Percentiles rank a stretch among this genome's conserved stretches.
Evolutionary conservation across 2,329 filamentous ascomycete species (phyloP).

Genomic region (Verticillium klebahnii): DNA sequence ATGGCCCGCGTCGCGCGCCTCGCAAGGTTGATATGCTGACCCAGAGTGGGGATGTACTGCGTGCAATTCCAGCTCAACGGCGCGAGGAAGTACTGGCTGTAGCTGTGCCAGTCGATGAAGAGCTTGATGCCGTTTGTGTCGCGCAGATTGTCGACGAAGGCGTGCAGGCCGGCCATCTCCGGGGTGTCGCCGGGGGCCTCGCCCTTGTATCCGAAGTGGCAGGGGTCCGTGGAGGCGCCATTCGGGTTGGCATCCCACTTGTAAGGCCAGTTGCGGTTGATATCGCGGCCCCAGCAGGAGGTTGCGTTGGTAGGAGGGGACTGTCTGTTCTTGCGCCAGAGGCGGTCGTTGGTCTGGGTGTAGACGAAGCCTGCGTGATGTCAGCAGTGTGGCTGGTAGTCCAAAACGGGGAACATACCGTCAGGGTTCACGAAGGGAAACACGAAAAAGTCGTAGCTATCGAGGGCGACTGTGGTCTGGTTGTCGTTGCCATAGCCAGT

Average conservation of each 20-base stretch:
- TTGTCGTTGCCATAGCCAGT: slow-evolving; percentile 28
- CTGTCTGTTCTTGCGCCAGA: slow-evolving; percentile 50
- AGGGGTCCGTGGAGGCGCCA: slow-evolving; percentile 43
- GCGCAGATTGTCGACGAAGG: slow-evolving; percentile 23
- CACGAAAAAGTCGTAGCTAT: slow-evolving; percentile 54
- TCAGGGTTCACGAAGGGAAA: slow-evolving; percentile 46
- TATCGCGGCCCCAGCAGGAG: slow-evolving; percentile 42
- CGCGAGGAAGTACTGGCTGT: slow-evolving; percentile 35
- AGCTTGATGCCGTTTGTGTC: slow-evolving; percentile 31
- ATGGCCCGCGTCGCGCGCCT: slow-evolving; percentile 7
- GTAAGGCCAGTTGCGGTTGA: slow-evolving; percentile 51
- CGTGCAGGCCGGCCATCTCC: slow-evolving; percentile 39
- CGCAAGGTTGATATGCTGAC: slow-evolving; percentile 28
- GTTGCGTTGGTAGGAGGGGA: slow-evolving; percentile 21
- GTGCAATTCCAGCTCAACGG: slow-evolving; percentile 41
- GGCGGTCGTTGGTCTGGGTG: slow-evolving; percentile 36
- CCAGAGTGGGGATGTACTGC: slow-evolving; percentile 29
- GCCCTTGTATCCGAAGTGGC: slow-evolving; percentile 39
- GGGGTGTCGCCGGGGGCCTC: slow-evolving; percentile 33
- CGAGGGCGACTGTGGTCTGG: slow-evolving; percentile 22
- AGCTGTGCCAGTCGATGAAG: slow-evolving; percentile 44
- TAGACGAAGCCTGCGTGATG: slow-evolving; percentile 35
- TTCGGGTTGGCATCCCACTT: slow-evolving; percentile 37
- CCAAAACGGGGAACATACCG: slow-evolving; percentile 17
- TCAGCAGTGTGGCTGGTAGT: background rate